phyloP scores from a whole-genome alignment of 2,329 filamentous ascomycete genomes.

The Fusarium abutilonis region DNA sequence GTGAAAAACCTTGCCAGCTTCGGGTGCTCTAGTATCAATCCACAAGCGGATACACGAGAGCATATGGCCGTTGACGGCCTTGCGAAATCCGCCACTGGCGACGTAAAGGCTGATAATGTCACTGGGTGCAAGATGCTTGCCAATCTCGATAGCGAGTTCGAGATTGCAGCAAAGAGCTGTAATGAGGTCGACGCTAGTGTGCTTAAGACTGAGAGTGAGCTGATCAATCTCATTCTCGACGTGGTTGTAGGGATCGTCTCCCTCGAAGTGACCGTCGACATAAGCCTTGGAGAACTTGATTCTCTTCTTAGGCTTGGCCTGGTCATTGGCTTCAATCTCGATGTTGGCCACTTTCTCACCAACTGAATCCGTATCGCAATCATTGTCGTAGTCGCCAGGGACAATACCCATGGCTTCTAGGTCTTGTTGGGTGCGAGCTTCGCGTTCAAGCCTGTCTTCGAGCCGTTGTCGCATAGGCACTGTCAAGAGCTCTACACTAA shows the following conservation, averaged over 20 bases:
- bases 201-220: slow-evolving; percentile 36
- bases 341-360: slow-evolving; percentile 13
- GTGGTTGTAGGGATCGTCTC: slow-evolving; percentile 45
- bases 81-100: slow-evolving; percentile 70
- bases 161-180: slow-evolving; percentile 55
- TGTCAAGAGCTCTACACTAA: slow-evolving; percentile 10
- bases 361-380: slow-evolving; percentile 5
- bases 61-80: slow-evolving; percentile 67
- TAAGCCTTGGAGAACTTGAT: slow-evolving; percentile 46
- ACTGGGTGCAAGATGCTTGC: slow-evolving; percentile 61
- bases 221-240: slow-evolving; percentile 20
- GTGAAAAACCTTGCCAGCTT: slow-evolving; percentile 66
- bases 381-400: slow-evolving; percentile 1
- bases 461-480: slow-evolving; percentile 16
- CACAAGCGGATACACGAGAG: slow-evolving; percentile 67
- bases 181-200: slow-evolving; percentile 55
- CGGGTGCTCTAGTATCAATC: slow-evolving; percentile 63
- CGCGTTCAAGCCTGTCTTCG: slow-evolving; percentile 19
- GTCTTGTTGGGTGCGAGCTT: slow-evolving; percentile 21
- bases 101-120: slow-evolving; percentile 73
- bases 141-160: slow-evolving; percentile 65
- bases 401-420: slow-evolving; percentile 19
- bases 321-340: slow-evolving; percentile 16
- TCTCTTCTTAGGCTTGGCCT: slow-evolving; percentile 33
- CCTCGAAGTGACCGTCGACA: slow-evolving; percentile 45